Conservation (phyloP, 768 basidiomycete genomes). For the Pholiota molesta region DNA sequence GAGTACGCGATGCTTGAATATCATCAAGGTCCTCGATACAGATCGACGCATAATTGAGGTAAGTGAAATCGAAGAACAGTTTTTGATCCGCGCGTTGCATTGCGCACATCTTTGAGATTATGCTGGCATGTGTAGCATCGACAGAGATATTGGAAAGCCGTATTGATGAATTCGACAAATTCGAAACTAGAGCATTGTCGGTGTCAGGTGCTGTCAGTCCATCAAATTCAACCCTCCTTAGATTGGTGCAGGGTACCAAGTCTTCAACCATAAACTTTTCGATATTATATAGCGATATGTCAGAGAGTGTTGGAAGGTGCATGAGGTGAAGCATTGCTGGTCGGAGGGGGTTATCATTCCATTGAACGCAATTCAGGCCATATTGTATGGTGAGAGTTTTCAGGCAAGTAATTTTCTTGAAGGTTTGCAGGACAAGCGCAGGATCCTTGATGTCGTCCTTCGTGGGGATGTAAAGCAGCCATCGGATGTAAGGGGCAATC, state of each 20-base stretch:
- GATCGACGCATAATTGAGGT: not conserved
- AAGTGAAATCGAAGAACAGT: slow-evolving; percentile 8
- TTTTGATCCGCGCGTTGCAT: slow-evolving; percentile 1
- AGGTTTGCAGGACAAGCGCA: not conserved
- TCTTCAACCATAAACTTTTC: slow-evolving; percentile 7
- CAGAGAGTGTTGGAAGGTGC: slow-evolving; percentile 10
- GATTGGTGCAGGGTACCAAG: slow-evolving; percentile 4
- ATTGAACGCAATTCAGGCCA: not conserved
- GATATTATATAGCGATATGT: not conserved
- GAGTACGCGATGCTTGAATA: not conserved
- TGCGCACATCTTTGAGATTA: not conserved
- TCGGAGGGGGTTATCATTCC: slow-evolving; percentile 10
- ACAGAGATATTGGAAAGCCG: not conserved
- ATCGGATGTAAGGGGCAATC: slow-evolving; percentile 8
- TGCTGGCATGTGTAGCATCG: not conserved
- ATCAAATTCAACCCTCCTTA: slow-evolving; percentile 4
- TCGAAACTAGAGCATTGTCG: not conserved
- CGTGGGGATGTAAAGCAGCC: not conserved
- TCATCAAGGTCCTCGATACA: not conserved
- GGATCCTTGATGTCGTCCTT: not conserved
- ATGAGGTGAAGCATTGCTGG: slow-evolving; percentile 12
- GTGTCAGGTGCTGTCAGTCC: not conserved
- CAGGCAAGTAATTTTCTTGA: not conserved
- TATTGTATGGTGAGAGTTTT: not conserved
- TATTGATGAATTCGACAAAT: not conserved